Evolutionary conservation across 192 early-diverging fungal species (phyloP).

Genomic region (Coemansia sp.): DNA sequence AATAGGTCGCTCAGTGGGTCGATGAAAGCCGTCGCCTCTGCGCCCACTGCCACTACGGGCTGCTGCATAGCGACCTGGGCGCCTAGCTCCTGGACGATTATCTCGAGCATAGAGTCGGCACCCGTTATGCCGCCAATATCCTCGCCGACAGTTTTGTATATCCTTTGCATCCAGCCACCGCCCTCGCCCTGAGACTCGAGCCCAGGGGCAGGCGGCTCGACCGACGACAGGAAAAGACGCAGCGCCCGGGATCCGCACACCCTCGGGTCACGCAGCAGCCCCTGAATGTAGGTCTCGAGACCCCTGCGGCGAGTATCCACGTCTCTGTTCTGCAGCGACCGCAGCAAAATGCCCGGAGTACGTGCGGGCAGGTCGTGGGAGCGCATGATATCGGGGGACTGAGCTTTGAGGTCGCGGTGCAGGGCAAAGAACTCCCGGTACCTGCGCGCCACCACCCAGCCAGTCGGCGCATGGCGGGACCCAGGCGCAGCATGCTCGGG

Average conservation of each 20-base stretch:
- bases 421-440: slow-evolving; percentile 87
- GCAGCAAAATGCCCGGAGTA: slow-evolving; percentile 51
- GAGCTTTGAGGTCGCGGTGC: slow-evolving; percentile 68
- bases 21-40: slow-evolving; percentile 56
- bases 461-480: slow-evolving; percentile 28
- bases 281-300: slow-evolving; percentile 76
- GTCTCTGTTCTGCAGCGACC: slow-evolving; percentile 60
- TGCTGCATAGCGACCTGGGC: slow-evolving; percentile 62
- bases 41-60: not conserved
- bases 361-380: slow-evolving; percentile 75
- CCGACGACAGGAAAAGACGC: slow-evolving; percentile 69
- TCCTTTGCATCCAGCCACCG: slow-evolving; percentile 58
- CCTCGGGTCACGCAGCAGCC: slow-evolving; percentile 56
- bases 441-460: slow-evolving; percentile 77
- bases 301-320: slow-evolving; percentile 70
- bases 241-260: slow-evolving; percentile 68
- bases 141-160: slow-evolving; percentile 77
- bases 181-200: not conserved
- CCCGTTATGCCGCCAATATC: slow-evolving; percentile 72
- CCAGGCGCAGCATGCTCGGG: slow-evolving; percentile 43
- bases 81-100: slow-evolving; percentile 70
- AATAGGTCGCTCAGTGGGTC: slow-evolving; percentile 83
- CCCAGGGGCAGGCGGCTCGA: slow-evolving; percentile 26
- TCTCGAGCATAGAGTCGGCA: slow-evolving; percentile 69
- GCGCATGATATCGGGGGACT: slow-evolving; percentile 57